Conservation (phyloP, 2,329 filamentous ascomycete genomes). For the Dactylellina parvicollis region DNA sequence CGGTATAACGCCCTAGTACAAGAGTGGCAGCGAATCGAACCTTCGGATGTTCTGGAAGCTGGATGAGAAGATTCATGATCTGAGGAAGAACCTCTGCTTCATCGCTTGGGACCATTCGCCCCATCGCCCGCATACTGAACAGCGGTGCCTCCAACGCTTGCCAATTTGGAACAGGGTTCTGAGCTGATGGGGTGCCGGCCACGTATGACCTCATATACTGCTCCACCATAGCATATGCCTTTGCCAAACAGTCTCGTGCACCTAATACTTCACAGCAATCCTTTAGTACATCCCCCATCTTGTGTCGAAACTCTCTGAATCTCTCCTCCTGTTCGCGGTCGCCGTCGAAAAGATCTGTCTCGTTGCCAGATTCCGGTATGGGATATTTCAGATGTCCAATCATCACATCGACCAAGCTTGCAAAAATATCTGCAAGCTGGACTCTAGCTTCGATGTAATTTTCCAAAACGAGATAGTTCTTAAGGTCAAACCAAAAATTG, state of each 20-base stretch:
- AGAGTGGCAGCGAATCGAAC: slow-evolving; percentile 98
- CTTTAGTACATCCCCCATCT: slow-evolving; percentile 97
- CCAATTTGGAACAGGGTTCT: slow-evolving; percentile 80
- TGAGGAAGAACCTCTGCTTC: slow-evolving; percentile 88
- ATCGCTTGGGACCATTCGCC: slow-evolving; percentile 90
- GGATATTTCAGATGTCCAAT: slow-evolving; percentile 91
- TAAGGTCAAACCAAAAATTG: slow-evolving; percentile 97
- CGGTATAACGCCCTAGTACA: slow-evolving; percentile 94
- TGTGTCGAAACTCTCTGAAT: slow-evolving; percentile 93
- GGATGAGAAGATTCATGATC: slow-evolving; percentile 90
- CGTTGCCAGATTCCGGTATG: slow-evolving; percentile 75
- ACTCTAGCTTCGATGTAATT: slow-evolving; percentile 84
- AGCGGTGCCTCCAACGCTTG: slow-evolving; percentile 94
- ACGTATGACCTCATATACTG: slow-evolving; percentile 76
- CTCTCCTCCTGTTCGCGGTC: slow-evolving; percentile 96
- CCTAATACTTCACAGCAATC: slow-evolving; percentile 97
- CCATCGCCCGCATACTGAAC: slow-evolving; percentile 95
- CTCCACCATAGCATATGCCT: slow-evolving; percentile 86
- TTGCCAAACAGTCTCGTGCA: slow-evolving; percentile 86
- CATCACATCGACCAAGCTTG: slow-evolving; percentile 90
- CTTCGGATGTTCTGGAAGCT: slow-evolving; percentile 95
- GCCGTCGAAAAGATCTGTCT: slow-evolving; percentile 89
- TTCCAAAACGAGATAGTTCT: slow-evolving; percentile 92
- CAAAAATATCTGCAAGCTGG: slow-evolving; percentile 81
- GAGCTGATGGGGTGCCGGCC: slow-evolving; percentile 70